Conservation (phyloP, 2,329 filamentous ascomycete genomes). For the Stagonosporopsis rhizophila region DNA sequence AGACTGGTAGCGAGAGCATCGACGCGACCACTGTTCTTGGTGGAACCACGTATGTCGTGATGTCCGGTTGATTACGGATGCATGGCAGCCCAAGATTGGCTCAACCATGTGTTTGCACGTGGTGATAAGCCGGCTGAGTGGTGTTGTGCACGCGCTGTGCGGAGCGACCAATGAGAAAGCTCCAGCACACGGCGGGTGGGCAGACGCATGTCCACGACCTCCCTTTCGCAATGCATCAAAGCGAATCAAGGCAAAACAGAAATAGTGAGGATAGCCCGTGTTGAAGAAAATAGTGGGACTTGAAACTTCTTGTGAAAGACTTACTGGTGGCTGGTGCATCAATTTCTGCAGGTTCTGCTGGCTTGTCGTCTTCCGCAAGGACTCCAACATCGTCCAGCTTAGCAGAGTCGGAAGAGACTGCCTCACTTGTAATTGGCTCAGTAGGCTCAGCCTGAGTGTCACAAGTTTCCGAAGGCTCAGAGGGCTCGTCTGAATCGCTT, state of each 20-base stretch:
- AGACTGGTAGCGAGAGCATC: conserved; percentile 7
- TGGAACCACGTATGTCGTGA: conserved; percentile 31
- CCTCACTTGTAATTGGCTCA: not conserved
- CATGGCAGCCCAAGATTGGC: conserved; percentile 35
- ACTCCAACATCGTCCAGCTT: not conserved
- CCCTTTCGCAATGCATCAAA: not conserved
- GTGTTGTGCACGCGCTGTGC: conserved; percentile 16
- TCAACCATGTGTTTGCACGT: conserved; percentile 32
- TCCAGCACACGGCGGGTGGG: conserved; percentile 1
- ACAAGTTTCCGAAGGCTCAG: not conserved
- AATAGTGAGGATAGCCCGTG: not conserved
- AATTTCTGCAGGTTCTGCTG: conserved; percentile 14
- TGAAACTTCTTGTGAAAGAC: conserved; percentile 15
- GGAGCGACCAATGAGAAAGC: conserved; percentile 12
- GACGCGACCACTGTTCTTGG: conserved; percentile 13
- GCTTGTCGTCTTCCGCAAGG: conserved; percentile 2
- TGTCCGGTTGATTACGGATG: conserved; percentile 26
- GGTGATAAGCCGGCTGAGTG: conserved; percentile 36
- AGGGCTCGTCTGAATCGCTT: conserved; percentile 48
- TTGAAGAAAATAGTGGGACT: not conserved
- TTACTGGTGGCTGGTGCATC: conserved; percentile 25
- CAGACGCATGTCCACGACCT: conserved; percentile 16
- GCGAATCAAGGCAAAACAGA: not conserved
- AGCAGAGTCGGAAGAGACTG: not conserved
- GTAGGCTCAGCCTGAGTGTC: not conserved